phyloP scores from a whole-genome alignment of 495 filamentous ascomycete genomes.

The Penicillium bovifimosum region DNA sequence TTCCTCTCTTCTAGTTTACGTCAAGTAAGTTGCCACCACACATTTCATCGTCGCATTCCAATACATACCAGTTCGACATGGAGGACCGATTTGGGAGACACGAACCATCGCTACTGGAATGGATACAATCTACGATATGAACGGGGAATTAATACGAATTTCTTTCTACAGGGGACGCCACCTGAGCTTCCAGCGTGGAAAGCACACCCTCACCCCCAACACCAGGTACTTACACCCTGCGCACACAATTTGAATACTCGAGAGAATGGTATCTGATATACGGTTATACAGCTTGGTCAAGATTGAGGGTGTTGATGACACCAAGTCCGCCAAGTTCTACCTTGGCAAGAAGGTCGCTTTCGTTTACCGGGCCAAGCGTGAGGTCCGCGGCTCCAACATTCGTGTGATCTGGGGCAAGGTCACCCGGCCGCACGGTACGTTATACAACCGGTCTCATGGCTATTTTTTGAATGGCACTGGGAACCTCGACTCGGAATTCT shows the following conservation, averaged over 20 bases:
- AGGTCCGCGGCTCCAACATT: conserved; percentile 93
- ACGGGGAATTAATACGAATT: conserved; percentile 34
- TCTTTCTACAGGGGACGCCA: conserved; percentile 68
- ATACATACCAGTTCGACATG: conserved; percentile 12
- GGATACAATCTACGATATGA: conserved; percentile 7
- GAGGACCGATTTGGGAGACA: conserved; percentile 10
- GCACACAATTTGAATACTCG: conserved; percentile 7
- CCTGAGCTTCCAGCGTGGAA: conserved; percentile 87
- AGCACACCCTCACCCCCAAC: conserved; percentile 77
- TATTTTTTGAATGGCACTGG: neutral
- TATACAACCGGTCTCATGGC: conserved; percentile 1
- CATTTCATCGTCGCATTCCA: conserved; percentile 21
- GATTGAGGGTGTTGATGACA: conserved; percentile 92
- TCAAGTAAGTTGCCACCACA: conserved; percentile 66
- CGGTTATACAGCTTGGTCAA: conserved; percentile 63
- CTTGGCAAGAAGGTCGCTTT: conserved; percentile 95
- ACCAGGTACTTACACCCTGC: conserved; percentile 48
- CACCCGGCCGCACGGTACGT: conserved; percentile 85
- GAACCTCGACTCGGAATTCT: neutral
- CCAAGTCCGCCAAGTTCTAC: conserved; percentile 82
- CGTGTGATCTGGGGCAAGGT: conserved; percentile 99
- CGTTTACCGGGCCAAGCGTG: conserved; percentile 89
- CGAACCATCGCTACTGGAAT: neutral
- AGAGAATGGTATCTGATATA: conserved; percentile 28
- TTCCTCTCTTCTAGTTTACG: conserved; percentile 62